Base-by-base conservation (phyloP, 257 asterid genomes). In the Fraxinus americana region DNA sequence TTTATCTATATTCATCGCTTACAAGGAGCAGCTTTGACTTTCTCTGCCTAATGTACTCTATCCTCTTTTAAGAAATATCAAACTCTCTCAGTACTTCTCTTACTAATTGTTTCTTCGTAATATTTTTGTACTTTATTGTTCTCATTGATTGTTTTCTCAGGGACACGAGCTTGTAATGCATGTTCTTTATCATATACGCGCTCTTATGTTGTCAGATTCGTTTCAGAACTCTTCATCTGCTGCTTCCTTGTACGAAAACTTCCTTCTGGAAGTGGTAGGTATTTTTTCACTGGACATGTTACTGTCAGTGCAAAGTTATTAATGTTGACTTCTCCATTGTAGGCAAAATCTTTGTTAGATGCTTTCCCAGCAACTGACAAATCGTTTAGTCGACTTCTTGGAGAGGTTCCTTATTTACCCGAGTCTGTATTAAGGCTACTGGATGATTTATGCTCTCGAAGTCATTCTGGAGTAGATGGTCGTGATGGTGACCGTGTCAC, bases 101-200 rank as follows among this genome's bases (percentile, higher is more conserved):
- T 80, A 59, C 74, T 21, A 59, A 59, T 21, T 59, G 67, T 59
- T 59, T 59, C 67, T 59, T 59, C 5, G 2, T 59, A 23, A 59
- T 21, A 59, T 73, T 0, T 66, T 36, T 81, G 21, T 43, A 41
- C 77, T 11, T 23, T 69, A 50, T 61, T 78, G 77, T 74, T 86
- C 63, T 61, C 41, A 48, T 76, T 2, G 67, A n/a, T 19, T 4
- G 21, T 21, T 59, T 59, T 86, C 74, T 72, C 95, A 96, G 99
- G 97, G 98, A 41, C 99, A 93, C 35, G 99, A 96, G 87, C 94
- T 92, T 70, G 93, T 91, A 48, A 81, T 96, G 94, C 91, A 91
- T 84, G 92, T 93, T 83, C 96, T 93, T 27, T 96, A 88, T 87
- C 93, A 93, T 85, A 90, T 96, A 57, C 93, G 85, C 77, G 75